Evolutionary conservation across 2,329 filamentous ascomycete genomes (phyloP), one percentile per base, ranked within the genome.

Genomic region (Fonsecaea monophora): DNA sequence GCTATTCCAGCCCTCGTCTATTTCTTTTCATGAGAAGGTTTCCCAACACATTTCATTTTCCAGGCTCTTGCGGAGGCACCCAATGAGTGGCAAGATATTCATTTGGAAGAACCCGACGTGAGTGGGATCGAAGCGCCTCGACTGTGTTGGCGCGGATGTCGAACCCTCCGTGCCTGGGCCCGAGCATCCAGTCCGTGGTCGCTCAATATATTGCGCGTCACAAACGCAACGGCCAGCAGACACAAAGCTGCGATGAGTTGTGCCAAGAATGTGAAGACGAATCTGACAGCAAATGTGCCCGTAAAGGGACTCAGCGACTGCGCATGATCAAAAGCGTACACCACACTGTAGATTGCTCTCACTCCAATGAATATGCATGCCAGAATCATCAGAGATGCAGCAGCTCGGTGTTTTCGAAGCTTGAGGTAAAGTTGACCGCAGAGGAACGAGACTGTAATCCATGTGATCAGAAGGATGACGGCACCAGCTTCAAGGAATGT

Each of bases 301-400:
- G 65, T 67, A 35, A 67, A 53, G 2, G 61, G 60, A 18, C 62
- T 67, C 18, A 67, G 45, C 3, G 60, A 57, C 2, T 53, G 12
- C 2, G 61, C 60, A 34, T 64, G 60, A 38, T 66, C 59, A 40
- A 66, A 68, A 13, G 66, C 66, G 45, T 66, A 64, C 12, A 68
- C 64, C 4, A 68, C 55, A 34, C 45, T 60, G 48, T 68, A 68
- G 25, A 68, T 30, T 5, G 64, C 59, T n/a, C 66, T 55, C 4
- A 58, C 60, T 6, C 66, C 66, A 30, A 66, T 59, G 38, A 66
- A 64, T 6, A 50, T n/a, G 35, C 56, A 50, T 9, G 65, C 45
- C 34, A 38, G 13, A 13, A 57, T 1, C 54, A 64, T 59, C 18
- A 65, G n/a, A 2, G 58, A 32, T 10, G 53, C 40, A 18, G 60